Evolutionary conservation across 768 basidiomycete genomes (phyloP).

Genomic region (Auriscalpium microsporum): DNA sequence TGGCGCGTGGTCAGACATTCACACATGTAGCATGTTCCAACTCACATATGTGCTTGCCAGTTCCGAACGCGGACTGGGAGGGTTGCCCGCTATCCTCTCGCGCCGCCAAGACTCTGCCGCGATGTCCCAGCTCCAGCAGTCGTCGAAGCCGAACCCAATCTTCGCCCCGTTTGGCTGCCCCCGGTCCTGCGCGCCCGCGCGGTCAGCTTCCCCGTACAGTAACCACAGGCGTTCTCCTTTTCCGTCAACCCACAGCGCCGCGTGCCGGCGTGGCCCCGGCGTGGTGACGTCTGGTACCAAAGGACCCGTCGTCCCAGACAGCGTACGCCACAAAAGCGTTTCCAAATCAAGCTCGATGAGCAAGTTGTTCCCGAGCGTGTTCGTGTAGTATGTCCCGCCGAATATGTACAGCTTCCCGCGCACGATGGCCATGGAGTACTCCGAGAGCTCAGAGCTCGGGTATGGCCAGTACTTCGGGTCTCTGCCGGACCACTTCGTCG

Average conservation of each 20-base stretch:
- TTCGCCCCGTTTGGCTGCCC: slow-evolving; percentile 19
- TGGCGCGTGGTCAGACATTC: not conserved
- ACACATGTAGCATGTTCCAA: slow-evolving; percentile 1
- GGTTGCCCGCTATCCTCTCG: slow-evolving; percentile 27
- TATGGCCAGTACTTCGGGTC: slow-evolving; percentile 13
- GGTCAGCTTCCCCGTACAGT: slow-evolving; percentile 29
- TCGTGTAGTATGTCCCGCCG: slow-evolving; percentile 25
- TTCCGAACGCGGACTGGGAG: slow-evolving; percentile 28
- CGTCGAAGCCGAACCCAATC: slow-evolving; percentile 21
- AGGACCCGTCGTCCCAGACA: slow-evolving; percentile 14
- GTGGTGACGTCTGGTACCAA: slow-evolving; percentile 13
- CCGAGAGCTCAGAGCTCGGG: not conserved
- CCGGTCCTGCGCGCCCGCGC: slow-evolving; percentile 20
- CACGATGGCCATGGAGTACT: slow-evolving; percentile 15
- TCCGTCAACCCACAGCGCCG: slow-evolving; percentile 28
- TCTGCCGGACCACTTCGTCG: slow-evolving; percentile 18
- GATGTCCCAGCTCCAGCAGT: slow-evolving; percentile 32
- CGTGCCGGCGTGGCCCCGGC: slow-evolving; percentile 29
- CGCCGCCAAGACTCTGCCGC: slow-evolving; percentile 22
- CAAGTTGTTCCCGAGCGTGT: slow-evolving; percentile 28
- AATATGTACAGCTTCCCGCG: slow-evolving; percentile 31
- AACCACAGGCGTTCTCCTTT: slow-evolving; percentile 24
- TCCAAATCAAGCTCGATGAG: slow-evolving; percentile 30
- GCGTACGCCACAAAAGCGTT: slow-evolving; percentile 25
- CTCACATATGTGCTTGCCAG: slow-evolving; percentile 25